Conservation (phyloP, 1,139 yeast genomes). For the Saccharomycopsis hybrid region DNA sequence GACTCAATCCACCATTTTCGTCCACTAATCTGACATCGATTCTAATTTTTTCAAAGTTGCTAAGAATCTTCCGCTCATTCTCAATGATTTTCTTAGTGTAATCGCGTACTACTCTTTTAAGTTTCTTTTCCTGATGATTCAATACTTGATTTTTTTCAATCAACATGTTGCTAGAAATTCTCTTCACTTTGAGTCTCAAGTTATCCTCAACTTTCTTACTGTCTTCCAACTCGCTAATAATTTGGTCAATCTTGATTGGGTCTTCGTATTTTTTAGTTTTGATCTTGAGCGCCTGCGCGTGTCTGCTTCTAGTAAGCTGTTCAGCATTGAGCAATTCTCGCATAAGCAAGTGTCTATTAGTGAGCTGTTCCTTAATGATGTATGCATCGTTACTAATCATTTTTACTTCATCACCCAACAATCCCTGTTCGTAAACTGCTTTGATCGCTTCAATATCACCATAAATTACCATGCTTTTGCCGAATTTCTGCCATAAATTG, state of each 20-base stretch:
- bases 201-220: conserved; percentile 78
- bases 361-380: conserved; percentile 84
- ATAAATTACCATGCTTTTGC: conserved; percentile 58
- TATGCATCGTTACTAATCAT: conserved; percentile 68
- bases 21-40: conserved; percentile 73
- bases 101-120: conserved; percentile 49
- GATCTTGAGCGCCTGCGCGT: conserved; percentile 66
- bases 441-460: conserved; percentile 76
- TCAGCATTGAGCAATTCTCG: conserved; percentile 81
- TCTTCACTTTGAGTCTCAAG: conserved; percentile 63
- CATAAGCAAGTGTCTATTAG: conserved; percentile 89
- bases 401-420: conserved; percentile 69
- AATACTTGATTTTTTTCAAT: conserved; percentile 59
- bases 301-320: conserved; percentile 61
- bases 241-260: conserved; percentile 88
- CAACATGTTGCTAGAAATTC: conserved; percentile 83
- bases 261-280: conserved; percentile 72
- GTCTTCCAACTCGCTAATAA: conserved; percentile 68
- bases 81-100: conserved; percentile 72
- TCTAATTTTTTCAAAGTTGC: conserved; percentile 68
- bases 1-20: conserved; percentile 71
- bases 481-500: conserved; percentile 74
- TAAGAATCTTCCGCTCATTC: conserved; percentile 75
- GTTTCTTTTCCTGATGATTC: conserved; percentile 47
- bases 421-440: conserved; percentile 68